Evolutionary conservation across 1,284 basidiomycete species (phyloP).

Genomic region (Ceraceosorus guamensis): DNA sequence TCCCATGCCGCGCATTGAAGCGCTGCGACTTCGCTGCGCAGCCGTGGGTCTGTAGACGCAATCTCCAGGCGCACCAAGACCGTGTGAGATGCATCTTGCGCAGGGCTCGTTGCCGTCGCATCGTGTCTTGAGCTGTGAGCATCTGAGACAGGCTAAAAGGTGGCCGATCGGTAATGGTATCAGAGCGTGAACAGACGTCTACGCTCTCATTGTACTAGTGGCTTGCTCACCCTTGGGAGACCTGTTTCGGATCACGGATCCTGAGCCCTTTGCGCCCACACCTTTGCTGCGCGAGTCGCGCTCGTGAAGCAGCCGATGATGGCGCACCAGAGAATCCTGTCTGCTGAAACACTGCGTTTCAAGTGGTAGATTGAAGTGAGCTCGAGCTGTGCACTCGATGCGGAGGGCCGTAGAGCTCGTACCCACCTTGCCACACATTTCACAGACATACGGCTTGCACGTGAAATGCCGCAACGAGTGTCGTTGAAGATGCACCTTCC

Average conservation of each 20-base stretch:
- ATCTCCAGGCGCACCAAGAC: not conserved
- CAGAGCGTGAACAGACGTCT: not conserved
- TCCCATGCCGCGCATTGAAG: not conserved
- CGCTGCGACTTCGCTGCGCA: not conserved
- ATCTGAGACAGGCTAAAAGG: not conserved
- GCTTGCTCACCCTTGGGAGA: not conserved
- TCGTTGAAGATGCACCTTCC: conserved; percentile 8
- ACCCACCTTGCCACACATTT: conserved; percentile 6
- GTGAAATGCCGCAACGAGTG: conserved; percentile 5
- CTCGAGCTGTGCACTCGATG: no score
- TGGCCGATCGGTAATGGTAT: not conserved
- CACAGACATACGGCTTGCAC: conserved; percentile 7
- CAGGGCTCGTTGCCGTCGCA: conserved; percentile 10
- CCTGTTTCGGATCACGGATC: not conserved
- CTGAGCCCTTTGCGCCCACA: not conserved
- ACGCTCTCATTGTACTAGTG: not conserved
- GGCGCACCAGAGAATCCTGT: conserved; percentile 9
- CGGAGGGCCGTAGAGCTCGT: no score
- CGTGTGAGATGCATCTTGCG: conserved; percentile 1
- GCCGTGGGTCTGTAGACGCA: not conserved
- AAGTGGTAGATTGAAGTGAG: not conserved
- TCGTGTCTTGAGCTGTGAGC: conserved; percentile 1
- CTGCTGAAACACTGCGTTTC: conserved; percentile 5
- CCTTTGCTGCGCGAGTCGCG: not conserved
- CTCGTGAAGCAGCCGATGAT: conserved; percentile 8